These are phyloP conservation scores for Vanrija sp. DNA, from an alignment of 1,284 basidiomycete genomes.

Conservation along the genomic window DNA sequence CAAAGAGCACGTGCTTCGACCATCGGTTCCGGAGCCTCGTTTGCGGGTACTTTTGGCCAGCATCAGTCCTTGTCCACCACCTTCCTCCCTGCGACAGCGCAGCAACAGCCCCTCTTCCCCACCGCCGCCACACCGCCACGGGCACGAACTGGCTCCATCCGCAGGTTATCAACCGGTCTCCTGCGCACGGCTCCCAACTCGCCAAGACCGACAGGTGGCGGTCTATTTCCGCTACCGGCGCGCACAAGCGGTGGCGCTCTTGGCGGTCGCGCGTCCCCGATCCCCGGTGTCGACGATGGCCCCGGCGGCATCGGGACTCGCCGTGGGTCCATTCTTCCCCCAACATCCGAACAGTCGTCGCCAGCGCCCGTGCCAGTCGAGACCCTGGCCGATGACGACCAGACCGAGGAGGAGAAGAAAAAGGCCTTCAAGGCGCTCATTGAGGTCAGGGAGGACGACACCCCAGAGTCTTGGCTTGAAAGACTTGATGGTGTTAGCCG, in stretches of 20 bases:
- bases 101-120: slow-evolving; percentile 7
- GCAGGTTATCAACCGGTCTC: slow-evolving; percentile 35
- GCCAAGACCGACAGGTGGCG: slow-evolving; percentile 16
- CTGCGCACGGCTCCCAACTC: slow-evolving; percentile 29
- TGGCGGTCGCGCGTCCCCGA: too few species aligned
- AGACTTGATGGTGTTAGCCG: slow-evolving; percentile 65
- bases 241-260: background rate
- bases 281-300: too few species aligned
- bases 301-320: background rate
- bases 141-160: slow-evolving; percentile 32
- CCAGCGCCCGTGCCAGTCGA: too few species aligned
- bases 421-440: too few species aligned
- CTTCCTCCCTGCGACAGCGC: background rate
- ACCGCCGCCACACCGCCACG: slow-evolving; percentile 36
- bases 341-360: too few species aligned
- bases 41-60: background rate
- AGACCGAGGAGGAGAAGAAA: background rate
- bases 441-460: slow-evolving; percentile 53
- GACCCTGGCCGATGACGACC: too few species aligned
- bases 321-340: background rate
- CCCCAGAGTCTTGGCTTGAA: slow-evolving; percentile 63
- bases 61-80: slow-evolving; percentile 3
- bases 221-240: slow-evolving; percentile 37
- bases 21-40: slow-evolving; percentile 5
- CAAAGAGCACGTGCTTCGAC: slow-evolving; percentile 11